Evolutionary conservation across 1,139 yeast genomes (phyloP).

Genomic region (Nakaseomyces delphensis): DNA sequence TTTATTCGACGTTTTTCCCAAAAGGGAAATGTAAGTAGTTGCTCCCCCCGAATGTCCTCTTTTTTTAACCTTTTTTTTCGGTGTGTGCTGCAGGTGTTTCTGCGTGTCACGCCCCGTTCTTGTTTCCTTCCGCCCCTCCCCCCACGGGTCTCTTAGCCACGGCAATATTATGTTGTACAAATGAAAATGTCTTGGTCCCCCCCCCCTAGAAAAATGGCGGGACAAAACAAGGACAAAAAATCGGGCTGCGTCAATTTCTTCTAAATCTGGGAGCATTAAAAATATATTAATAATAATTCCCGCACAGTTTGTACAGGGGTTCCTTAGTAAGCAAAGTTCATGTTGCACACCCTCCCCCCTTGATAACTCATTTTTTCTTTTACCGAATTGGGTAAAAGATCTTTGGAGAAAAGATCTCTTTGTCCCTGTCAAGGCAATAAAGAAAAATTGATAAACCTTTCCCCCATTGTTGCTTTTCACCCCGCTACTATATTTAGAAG

Average conservation of each 20-base stretch:
- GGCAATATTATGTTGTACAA: no score
- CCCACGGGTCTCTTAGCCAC: no score
- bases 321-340: no score
- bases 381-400: background rate
- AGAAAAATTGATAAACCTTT: no score
- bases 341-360: background rate
- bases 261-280: background rate
- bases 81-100: background rate
- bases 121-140: background rate
- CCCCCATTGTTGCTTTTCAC: no score
- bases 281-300: no score
- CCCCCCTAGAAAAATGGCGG: background rate
- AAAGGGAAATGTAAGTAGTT: background rate
- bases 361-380: no score
- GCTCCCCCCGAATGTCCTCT: background rate
- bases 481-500: background rate
- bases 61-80: background rate
- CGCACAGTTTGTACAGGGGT: background rate
- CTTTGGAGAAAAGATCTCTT: no score
- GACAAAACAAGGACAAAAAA: background rate
- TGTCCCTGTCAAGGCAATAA: no score
- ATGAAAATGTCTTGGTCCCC: no score
- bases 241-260: background rate
- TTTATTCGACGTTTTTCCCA: constrained; percentile 4
- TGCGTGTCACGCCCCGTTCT: no score